Conservation (phyloP, 306 rosid species). For the Fagus crenata region DNA sequence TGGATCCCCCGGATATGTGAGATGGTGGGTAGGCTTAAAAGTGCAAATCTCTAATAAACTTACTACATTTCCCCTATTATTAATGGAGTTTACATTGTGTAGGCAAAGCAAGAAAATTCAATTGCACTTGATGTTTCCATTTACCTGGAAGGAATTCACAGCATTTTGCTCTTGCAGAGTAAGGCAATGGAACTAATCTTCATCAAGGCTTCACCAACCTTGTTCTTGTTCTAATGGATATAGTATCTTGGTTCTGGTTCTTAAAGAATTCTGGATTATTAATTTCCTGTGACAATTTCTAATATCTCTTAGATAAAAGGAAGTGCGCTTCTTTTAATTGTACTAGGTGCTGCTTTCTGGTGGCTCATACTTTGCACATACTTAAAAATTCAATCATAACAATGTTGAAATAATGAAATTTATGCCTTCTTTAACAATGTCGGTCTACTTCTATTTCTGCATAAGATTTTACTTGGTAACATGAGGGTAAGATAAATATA, state of each 20-base stretch:
- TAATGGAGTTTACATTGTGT: constrained; percentile 34
- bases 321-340: background rate
- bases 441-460: background rate
- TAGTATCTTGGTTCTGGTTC: constrained; percentile 30
- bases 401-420: background rate
- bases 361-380: background rate
- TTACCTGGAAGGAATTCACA: constrained; percentile 87
- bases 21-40: constrained; percentile 58
- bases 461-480: background rate
- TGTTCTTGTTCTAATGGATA: constrained; percentile 25
- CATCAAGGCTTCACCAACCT: constrained; percentile 16
- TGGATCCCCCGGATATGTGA: constrained; percentile 84
- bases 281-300: background rate
- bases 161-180: constrained; percentile 67
- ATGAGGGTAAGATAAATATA: background rate
- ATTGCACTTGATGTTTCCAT: constrained; percentile 51
- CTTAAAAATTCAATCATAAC: background rate
- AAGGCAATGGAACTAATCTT: constrained; percentile 46
- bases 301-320: constrained; percentile 10
- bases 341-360: background rate
- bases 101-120: constrained; percentile 64
- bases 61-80: constrained; percentile 22
- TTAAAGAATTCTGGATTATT: constrained; percentile 12
- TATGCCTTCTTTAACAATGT: background rate
- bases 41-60: constrained; percentile 24